A percentile compares a stretch with the other conserved stretches of the same genome.
These are phyloP conservation scores for Metschnikowia matae DNA, from an alignment of 805 yeast genomes.

Conservation along the genomic window DNA sequence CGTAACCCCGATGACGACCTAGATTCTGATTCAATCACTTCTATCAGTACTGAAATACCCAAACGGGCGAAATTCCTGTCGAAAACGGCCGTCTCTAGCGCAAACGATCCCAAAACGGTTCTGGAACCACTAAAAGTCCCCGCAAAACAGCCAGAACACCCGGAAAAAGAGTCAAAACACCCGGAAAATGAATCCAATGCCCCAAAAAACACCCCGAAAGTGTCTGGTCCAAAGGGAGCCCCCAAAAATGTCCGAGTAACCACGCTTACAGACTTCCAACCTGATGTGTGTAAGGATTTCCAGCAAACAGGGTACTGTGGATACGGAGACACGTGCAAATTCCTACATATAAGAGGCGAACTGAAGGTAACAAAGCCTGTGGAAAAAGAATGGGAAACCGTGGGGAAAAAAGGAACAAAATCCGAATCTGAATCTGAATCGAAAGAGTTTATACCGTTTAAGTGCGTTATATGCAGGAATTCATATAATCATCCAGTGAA, in stretches of 20 bases:
- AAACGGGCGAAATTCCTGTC: neutral
- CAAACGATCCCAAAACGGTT: neutral
- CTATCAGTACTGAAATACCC: neutral
- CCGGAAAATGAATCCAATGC: neutral
- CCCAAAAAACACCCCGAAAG: neutral
- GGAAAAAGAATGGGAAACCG: conserved; percentile 65
- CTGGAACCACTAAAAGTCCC: neutral
- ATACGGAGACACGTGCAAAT: conserved; percentile 95
- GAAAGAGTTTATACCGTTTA: conserved; percentile 41
- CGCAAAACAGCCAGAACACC: neutral
- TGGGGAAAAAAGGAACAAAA: conserved; percentile 11
- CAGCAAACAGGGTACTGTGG: conserved; percentile 93
- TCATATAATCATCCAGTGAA: conserved; percentile 54
- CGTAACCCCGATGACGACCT: conserved; percentile 5
- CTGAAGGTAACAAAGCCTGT: conserved; percentile 66
- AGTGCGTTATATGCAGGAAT: conserved; percentile 56
- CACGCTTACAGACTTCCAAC: conserved; percentile 78
- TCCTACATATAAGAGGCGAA: conserved; percentile 86
- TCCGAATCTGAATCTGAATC: neutral
- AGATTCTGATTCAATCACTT: neutral
- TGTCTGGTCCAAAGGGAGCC: conserved; percentile 24
- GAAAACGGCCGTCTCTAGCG: neutral
- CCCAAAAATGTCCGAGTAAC: conserved; percentile 53
- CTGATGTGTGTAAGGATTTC: conserved; percentile 92
- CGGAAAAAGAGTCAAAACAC: conserved; percentile 1